Evolutionary conservation across 2,329 filamentous ascomycete genomes (phyloP), one percentile per base, ranked within the genome.

Genomic region (Xylaria arbuscula): DNA sequence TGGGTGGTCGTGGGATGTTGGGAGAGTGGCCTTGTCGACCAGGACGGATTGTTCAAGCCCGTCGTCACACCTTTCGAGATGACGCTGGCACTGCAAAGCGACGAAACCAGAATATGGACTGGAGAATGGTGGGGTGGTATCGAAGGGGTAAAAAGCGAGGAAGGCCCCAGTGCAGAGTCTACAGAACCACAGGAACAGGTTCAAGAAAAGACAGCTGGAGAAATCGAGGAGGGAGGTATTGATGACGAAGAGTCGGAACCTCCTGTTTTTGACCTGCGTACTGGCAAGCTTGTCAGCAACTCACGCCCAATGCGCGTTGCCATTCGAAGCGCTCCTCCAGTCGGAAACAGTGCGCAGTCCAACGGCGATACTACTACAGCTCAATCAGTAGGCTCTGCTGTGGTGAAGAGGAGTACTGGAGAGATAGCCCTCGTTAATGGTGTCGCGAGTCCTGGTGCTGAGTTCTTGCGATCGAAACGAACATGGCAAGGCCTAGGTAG

Each of bases 1-100:
- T 99, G 96, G 96, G 94, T 98, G 0, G 94, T 98, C 0, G 93
- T 99, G 10, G 95, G 96, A 2, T 99, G 96, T 81, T 99, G 96
- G 96, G 96, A 99, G 82, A 97, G 94, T 79, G 93, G 92, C 68
- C 83, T 98, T 59, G 88, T 99, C 4, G 95, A 98, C 74, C 93
- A 94, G 71, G 92, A 92, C 66, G 92, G 92, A 7, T 97, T 97
- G 77, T 98, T 91, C 86, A 88, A 89, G 74, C 94, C 94, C 0
- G 90, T 98, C 10, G 89, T 98, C 48, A 99, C 96, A n/a, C 95
- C 95, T 0, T 98, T 97, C 78, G 96, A 99, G 84, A 83, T 98
- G 64, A 90, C 89, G 62, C 83, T 97, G 55, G 93, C 93, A 3
- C 81, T 99, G 69, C 85, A 89, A 80, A 85, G 87, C 15, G 94